Evolutionary conservation across 2,329 filamentous ascomycete genomes (phyloP).

Genomic region (Bipolaris oryzae): DNA sequence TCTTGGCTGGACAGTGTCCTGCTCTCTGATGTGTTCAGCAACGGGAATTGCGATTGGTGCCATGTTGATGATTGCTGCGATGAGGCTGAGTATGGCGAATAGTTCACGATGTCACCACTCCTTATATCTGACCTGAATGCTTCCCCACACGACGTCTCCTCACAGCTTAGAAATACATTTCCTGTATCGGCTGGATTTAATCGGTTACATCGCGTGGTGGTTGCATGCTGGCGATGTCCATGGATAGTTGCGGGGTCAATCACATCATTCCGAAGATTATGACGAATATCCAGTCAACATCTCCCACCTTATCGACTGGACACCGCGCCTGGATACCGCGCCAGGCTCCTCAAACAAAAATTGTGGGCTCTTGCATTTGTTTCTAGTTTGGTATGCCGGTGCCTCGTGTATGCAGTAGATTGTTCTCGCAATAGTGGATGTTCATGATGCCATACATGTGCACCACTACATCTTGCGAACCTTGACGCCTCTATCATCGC

Average conservation of each 20-base stretch:
- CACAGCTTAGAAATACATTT: conserved; percentile 23
- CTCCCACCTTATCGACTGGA: conserved; percentile 28
- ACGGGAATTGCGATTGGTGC: conserved; percentile 63
- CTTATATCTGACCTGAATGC: conserved; percentile 21
- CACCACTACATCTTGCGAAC: conserved; percentile 22
- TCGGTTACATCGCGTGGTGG: conserved; percentile 10
- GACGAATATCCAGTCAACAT: conserved; percentile 37
- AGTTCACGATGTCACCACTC: neutral
- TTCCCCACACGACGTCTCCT: conserved; percentile 10
- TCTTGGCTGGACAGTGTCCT: conserved; percentile 65
- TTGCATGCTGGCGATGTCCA: conserved; percentile 5
- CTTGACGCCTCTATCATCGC: neutral
- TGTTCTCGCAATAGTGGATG: neutral
- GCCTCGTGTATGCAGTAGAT: neutral
- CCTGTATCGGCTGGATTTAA: neutral
- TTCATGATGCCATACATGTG: conserved; percentile 31
- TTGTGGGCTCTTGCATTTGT: neutral
- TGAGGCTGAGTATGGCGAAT: neutral
- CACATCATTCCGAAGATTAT: conserved; percentile 43
- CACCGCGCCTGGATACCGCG: conserved; percentile 2
- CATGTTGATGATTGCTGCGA: conserved; percentile 48
- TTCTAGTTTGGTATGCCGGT: neutral
- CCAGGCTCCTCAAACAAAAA: neutral
- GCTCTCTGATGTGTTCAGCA: conserved; percentile 56
- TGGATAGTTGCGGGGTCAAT: conserved; percentile 45